Percentiles rank a stretch among this genome's conserved stretches.
These are phyloP conservation scores for Boletus subparvulus DNA, from an alignment of 768 basidiomycete species.

Conservation along the genomic window DNA sequence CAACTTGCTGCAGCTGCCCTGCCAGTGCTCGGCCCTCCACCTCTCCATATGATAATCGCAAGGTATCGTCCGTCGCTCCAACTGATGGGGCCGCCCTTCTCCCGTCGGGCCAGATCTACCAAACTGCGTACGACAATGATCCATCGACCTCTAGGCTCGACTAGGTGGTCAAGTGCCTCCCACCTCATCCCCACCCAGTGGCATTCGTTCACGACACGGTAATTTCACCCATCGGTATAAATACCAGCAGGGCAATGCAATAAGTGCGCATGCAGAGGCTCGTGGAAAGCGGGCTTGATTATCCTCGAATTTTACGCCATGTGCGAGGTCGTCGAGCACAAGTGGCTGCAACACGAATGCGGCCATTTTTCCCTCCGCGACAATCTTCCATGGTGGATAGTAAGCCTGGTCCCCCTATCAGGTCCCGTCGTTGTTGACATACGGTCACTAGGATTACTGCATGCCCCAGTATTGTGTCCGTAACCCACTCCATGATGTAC, in stretches of 20 bases:
- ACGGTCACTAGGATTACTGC: background rate
- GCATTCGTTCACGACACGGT: background rate
- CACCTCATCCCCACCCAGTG: background rate
- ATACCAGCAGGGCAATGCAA: background rate
- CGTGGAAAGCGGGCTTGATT: background rate
- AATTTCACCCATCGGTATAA: background rate
- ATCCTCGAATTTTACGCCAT: background rate
- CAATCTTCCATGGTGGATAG: conserved; percentile 9
- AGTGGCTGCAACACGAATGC: conserved; percentile 8
- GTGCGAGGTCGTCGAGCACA: conserved; percentile 6
- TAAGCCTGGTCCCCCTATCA: background rate
- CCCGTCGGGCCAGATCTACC: background rate
- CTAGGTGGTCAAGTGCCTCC: background rate
- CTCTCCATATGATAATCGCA: background rate
- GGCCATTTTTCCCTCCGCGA: conserved; percentile 1
- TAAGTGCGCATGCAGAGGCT: background rate
- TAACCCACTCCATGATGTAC: background rate
- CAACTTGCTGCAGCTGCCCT: background rate
- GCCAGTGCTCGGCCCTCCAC: background rate
- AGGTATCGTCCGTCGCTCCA: background rate
- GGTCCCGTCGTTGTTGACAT: background rate
- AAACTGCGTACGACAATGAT: background rate
- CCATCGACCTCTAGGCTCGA: background rate
- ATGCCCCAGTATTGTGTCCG: background rate
- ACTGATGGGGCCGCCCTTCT: background rate